Evolutionary conservation across 176 grass and related monocot species (phyloP), one percentile per base, ranked within the genome.

Genomic region (Aegilops bicornis): DNA sequence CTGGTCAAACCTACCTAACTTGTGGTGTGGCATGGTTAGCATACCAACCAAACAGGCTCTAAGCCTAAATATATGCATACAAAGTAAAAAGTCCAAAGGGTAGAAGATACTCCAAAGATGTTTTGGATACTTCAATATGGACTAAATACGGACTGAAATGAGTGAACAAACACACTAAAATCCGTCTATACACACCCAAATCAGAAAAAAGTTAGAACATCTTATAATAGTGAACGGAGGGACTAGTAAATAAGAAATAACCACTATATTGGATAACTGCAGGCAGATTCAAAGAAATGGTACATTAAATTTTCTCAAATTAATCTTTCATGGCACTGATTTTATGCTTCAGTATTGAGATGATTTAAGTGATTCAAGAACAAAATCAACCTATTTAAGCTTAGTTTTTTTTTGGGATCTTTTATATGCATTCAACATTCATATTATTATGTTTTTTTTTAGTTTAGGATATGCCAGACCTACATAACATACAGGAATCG

Each of bases 361-460:
- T 23, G 36, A 40, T 64, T 17, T 64, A 86, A 13, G 32, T 73
- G 59, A 83, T 66, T 84, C 77, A 79, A 64, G 31, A 37, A 67
- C 25, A 25, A 90, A 58, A 59, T 79, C 14, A 66, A 72, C 22
- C 19, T 29, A 71, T 56, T 36, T 30, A 59, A 80, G n/a, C 59
- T 52, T 63, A 67, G 36, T 29, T 63, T 35, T 33, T 31, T 27
- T 47, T 4, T 3, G 71, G 24, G 5, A 3, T 31, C 19, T 70
- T 86, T 12, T 22, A 83, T 78, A 54, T 78, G 73, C 30, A 50
- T 77, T 36, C 45, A 2, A 86, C 22, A 8, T 79, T 65, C 68
- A 33, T 27, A 19, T n/a, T 33, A 50, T 65, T 83, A 78, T 58
- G 13, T 45, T 67, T 2, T 4, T 58, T 64, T 39, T 7, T 24